A percentile compares a stretch with the other conserved stretches of the same genome.
phyloP scores from a whole-genome alignment of 176 grass and related monocot genomes.

The Eragrostis nindensis region DNA sequence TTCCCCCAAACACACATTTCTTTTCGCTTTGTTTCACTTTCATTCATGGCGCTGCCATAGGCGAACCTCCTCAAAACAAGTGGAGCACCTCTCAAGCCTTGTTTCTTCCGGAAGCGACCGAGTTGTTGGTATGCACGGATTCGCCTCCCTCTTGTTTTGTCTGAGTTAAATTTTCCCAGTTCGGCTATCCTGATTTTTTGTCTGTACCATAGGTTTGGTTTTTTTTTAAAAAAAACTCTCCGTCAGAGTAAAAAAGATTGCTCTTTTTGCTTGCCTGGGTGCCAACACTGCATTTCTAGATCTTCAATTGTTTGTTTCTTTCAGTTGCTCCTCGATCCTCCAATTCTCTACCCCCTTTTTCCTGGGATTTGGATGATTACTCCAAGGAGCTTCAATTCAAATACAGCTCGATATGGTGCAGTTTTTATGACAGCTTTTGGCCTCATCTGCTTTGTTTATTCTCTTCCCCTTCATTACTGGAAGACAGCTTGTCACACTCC shows the following conservation, averaged over 20 bases:
- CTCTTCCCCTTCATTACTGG: not conserved
- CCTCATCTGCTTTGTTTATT: not conserved
- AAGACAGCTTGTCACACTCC: not conserved
- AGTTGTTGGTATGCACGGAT: not conserved
- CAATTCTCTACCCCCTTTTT: not conserved
- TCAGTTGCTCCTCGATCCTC: not conserved
- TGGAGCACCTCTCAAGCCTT: not conserved
- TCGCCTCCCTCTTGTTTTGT: not conserved
- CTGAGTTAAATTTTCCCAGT: not conserved
- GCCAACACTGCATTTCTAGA: too few species aligned
- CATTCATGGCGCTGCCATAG: not conserved
- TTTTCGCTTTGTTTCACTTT: not conserved
- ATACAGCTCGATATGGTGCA: too few species aligned
- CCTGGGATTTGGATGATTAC: not conserved
- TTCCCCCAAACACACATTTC: not conserved
- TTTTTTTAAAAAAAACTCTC: too few species aligned
- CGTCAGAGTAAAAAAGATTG: too few species aligned
- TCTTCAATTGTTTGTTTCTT: not conserved
- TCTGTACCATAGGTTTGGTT: not conserved
- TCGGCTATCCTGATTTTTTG: not conserved
- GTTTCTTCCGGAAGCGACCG: not conserved
- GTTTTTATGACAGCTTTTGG: not conserved
- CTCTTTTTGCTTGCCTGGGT: too few species aligned
- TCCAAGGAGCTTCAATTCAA: not conserved
- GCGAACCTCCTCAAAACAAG: not conserved